Conservation (phyloP, 1,284 basidiomycete species). For the Amylostereum areolatum region DNA sequence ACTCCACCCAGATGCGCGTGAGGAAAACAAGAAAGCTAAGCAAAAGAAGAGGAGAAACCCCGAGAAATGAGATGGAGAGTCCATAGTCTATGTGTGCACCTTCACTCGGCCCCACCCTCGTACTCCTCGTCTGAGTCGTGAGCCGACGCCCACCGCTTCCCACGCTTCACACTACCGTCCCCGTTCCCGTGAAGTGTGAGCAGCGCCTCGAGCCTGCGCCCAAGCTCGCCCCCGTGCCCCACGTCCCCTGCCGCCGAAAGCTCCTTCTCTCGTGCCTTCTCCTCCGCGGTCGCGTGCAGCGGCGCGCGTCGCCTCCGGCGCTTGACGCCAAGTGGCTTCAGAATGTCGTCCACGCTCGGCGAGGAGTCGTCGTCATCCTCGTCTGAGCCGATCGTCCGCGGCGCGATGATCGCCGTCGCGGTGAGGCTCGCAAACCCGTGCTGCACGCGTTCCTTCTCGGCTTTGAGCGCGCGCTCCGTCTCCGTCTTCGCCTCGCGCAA, state of each 20-base stretch:
- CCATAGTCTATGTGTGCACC: neutral
- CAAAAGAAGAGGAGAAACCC: neutral
- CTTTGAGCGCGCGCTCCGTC: slow-evolving; percentile 4
- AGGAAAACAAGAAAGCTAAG: neutral
- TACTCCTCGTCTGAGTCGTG: slow-evolving; percentile 16
- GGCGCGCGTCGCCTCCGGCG: slow-evolving; percentile 8
- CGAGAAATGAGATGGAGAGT: neutral
- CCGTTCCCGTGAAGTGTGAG: slow-evolving; percentile 31
- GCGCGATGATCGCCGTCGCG: neutral
- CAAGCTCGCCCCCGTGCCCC: slow-evolving; percentile 69
- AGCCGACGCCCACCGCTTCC: slow-evolving; percentile 21
- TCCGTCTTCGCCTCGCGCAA: slow-evolving; percentile 36
- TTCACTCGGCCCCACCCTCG: slow-evolving; percentile 14
- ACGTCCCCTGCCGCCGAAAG: slow-evolving; percentile 64
- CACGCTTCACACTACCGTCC: slow-evolving; percentile 23
- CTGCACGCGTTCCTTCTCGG: neutral
- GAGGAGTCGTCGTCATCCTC: slow-evolving; percentile 6
- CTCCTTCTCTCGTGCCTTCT: slow-evolving; percentile 56
- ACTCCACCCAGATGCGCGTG: neutral
- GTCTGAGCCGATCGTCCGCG: neutral
- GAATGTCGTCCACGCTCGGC: slow-evolving; percentile 10
- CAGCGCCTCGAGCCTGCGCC: slow-evolving; percentile 67
- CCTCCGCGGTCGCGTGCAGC: slow-evolving; percentile 31
- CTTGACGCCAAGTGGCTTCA: slow-evolving; percentile 7
- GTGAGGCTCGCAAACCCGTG: neutral